Base-by-base conservation (phyloP, 2,329 filamentous ascomycete species). In the Penicillium occitanis region DNA sequence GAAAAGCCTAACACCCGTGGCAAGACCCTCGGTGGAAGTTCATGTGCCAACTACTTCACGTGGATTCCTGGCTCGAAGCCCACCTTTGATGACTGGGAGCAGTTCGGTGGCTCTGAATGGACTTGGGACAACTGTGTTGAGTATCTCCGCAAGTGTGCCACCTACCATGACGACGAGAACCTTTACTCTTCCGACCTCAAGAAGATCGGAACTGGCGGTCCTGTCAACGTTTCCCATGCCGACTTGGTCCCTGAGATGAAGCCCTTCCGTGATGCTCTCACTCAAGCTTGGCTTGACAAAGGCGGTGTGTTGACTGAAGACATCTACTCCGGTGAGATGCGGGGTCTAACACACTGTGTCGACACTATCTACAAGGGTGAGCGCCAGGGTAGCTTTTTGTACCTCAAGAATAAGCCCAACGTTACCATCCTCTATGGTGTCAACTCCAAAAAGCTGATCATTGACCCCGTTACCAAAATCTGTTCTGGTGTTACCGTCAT, bases 1-100 rank as follows among this genome's bases (percentile, higher is more conserved):
- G 86, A 88, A 72, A 87, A 87, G 76, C 86, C 85, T 55, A 88
- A 88, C 71, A 87, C 86, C 3, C 81, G 86, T 40, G 84, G 87
- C 22, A 86, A 86, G 75, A 80, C 80, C 1, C 82, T 88, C 0
- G 86, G 87, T 40, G 86, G 87, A n/a, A 85, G 83, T 66, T 83
- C 81, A 0, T 84, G 79, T 30, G 72, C 86, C 46, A 89, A 89
- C 76, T 89, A 88, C 74, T 87, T 84, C 75, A 87, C 86, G 7
- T 89, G 86, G 86, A 79, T 88, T 8, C 85, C 81, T 1, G 86
- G 86, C 1, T 83, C 80, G 66, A 82, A 82, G 63, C 79, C 79
- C 2, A 88, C 86, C 0, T 88, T 86, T 69, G 84, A 83, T 69
- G 73, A 77, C 51, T 83, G 81, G 81, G 78, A 71, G 25, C 76